phyloP scores from a whole-genome alignment of 2,329 filamentous ascomycete species.

The Fusarium chaquense region DNA sequence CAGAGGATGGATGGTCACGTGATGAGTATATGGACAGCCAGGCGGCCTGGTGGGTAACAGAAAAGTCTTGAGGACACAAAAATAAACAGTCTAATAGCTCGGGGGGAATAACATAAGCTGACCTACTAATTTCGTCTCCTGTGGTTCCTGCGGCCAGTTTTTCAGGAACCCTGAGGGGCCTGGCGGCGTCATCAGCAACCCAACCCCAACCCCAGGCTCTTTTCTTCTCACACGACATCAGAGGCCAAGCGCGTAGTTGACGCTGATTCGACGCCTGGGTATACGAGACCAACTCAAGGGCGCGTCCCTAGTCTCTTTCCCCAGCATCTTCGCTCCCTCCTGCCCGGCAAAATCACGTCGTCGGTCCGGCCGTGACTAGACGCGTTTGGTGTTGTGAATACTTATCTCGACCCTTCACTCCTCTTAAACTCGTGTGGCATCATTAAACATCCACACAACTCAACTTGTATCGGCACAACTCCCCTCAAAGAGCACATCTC shows the following conservation, averaged over 20 bases:
- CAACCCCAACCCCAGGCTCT: slow-evolving; percentile 30
- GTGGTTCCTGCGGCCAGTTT: not conserved
- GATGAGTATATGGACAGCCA: slow-evolving; percentile 42
- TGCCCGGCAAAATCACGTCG: slow-evolving; percentile 18
- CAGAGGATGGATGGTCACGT: slow-evolving; percentile 49
- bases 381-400: slow-evolving; percentile 40
- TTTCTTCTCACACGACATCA: slow-evolving; percentile 31
- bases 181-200: slow-evolving; percentile 43
- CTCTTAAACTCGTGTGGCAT: slow-evolving; percentile 48
- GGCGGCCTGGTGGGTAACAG: slow-evolving; percentile 17
- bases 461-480: slow-evolving; percentile 49
- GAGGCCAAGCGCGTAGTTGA: slow-evolving; percentile 29
- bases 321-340: slow-evolving; percentile 21
- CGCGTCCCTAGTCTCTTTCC: slow-evolving; percentile 31
- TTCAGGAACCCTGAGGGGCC: not conserved
- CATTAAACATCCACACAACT: slow-evolving; percentile 49
- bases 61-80: not conserved
- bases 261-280: slow-evolving; percentile 40
- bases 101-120: not conserved
- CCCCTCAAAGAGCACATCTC: slow-evolving; percentile 44
- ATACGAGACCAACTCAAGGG: slow-evolving; percentile 30
- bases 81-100: not conserved
- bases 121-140: not conserved
- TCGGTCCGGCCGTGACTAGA: slow-evolving; percentile 9
- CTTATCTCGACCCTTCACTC: slow-evolving; percentile 36